Base-by-base conservation (phyloP, 371 early-diverging fungal genomes). In the Choanephora cucurbitarum region DNA sequence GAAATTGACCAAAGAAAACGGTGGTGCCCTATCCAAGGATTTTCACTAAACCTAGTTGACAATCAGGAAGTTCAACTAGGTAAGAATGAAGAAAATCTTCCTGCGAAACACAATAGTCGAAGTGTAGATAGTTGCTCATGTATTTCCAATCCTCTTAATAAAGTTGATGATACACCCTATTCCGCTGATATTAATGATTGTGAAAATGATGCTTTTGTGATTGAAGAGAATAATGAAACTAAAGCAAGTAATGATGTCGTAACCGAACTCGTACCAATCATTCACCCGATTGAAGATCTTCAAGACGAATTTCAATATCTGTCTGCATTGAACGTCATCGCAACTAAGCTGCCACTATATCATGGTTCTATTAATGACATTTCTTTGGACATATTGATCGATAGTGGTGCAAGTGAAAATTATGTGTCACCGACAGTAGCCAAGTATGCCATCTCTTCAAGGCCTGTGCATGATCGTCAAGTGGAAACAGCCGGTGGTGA, bases 351-450 rank as follows among this genome's bases (percentile, higher is more conserved):
- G 1, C 42, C 43, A 3, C 18, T 42, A 1, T 43, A 42, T 2
- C 23, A 9, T 18, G 42, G 24, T 10, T 18, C 42, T 10, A 4
- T n/a, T 18, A 43, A 43, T 52, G 52, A 24, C 10, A n/a, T 42
- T 1, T 15, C 0, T 9, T 2, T 49, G 0, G 14, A 31, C 8
- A 23, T 49, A 1, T 10, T 56, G 32, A 57, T 57, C 33, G 49
- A 57, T 19, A 33, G 22, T 24, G 49, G 57, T 44, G 57, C 57
- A 5, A 57, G 57, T 44, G 49, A 34, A 49, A 57, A 57, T 9
- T 57, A 49, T 43, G 57, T 57, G 1, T 49, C 42, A 0, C 57
- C 57, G 1, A 28, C 49, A 3, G 31, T 44, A 0, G 34, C 40
- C 8, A 17, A 42, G n/a, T 37, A 53, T 49, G 28, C 46, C 7